Evolutionary conservation across 306 rosid genomes (phyloP).

Genomic region (Vachellia pachyceras): DNA sequence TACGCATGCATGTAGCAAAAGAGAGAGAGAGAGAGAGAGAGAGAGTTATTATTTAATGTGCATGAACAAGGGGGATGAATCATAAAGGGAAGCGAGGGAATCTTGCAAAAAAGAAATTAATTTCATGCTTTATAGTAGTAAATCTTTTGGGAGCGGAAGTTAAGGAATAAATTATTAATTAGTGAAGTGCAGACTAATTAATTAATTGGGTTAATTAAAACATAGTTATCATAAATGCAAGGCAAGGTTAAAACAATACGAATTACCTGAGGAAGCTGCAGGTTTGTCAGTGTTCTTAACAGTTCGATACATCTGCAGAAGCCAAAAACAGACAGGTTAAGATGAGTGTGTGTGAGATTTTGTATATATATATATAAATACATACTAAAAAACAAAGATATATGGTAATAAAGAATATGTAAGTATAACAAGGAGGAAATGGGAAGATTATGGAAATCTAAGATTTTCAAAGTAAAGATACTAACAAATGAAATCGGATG

Average conservation of each 20-base stretch:
- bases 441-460: not conserved
- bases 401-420: not conserved
- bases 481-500: constrained; percentile 37
- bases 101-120: constrained; percentile 36
- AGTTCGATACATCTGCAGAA: constrained; percentile 87
- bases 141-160: constrained; percentile 35
- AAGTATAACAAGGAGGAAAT: not conserved
- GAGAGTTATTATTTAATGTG: constrained; percentile 18
- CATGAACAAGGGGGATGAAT: constrained; percentile 38
- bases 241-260: not conserved
- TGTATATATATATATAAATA: not conserved
- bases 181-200: constrained; percentile 2
- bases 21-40: not conserved
- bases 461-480: not conserved
- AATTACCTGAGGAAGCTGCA: constrained; percentile 83
- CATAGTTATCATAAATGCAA: not conserved
- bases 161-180: constrained; percentile 31
- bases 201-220: not conserved
- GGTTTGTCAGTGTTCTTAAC: constrained; percentile 95
- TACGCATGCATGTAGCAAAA: not conserved
- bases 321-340: constrained; percentile 29
- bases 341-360: constrained; percentile 11
- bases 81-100: constrained; percentile 55
- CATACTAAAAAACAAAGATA: not conserved
- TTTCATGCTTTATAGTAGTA: not conserved